Percentiles rank a stretch among this genome's conserved stretches.
Evolutionary conservation across 1,284 basidiomycete genomes (phyloP).

Genomic region (Chalciporus sp.): DNA sequence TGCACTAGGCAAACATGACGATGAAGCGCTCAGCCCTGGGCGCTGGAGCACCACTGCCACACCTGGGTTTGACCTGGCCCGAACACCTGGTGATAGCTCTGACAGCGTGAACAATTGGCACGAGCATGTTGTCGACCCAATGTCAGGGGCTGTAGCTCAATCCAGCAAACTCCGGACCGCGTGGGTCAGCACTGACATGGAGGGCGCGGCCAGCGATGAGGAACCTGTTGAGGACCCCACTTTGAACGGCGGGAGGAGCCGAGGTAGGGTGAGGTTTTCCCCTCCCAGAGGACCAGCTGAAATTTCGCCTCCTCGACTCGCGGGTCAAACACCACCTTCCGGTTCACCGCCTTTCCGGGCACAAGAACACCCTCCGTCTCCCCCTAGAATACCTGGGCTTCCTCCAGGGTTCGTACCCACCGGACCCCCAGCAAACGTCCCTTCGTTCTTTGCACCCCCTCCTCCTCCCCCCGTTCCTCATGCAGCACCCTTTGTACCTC

Average conservation of each 20-base stretch:
- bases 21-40: slow-evolving; percentile 47
- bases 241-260: slow-evolving; percentile 9
- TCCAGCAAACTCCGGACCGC: slow-evolving; percentile 11
- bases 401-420: slow-evolving; percentile 31
- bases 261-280: slow-evolving; percentile 21
- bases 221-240: slow-evolving; percentile 19
- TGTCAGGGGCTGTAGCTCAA: slow-evolving; percentile 5
- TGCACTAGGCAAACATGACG: slow-evolving; percentile 26
- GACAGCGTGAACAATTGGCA: slow-evolving; percentile 25
- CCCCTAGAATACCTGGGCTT: slow-evolving; percentile 20
- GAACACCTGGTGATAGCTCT: slow-evolving; percentile 17
- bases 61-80: slow-evolving; percentile 46
- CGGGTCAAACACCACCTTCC: not conserved
- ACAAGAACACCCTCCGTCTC: slow-evolving; percentile 11
- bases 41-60: slow-evolving; percentile 68
- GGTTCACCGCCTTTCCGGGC: slow-evolving; percentile 14
- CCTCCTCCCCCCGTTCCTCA: slow-evolving; percentile 13
- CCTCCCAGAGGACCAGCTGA: not conserved
- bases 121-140: slow-evolving; percentile 26
- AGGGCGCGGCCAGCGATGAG: slow-evolving; percentile 22
- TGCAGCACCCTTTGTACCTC: slow-evolving; percentile 16
- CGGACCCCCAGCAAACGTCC: not conserved
- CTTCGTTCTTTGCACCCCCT: slow-evolving; percentile 15
- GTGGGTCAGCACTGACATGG: slow-evolving; percentile 36
- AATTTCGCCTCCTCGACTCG: slow-evolving; percentile 19